phyloP scores from a whole-genome alignment of 768 basidiomycete species.

The Mycena polygramma region DNA sequence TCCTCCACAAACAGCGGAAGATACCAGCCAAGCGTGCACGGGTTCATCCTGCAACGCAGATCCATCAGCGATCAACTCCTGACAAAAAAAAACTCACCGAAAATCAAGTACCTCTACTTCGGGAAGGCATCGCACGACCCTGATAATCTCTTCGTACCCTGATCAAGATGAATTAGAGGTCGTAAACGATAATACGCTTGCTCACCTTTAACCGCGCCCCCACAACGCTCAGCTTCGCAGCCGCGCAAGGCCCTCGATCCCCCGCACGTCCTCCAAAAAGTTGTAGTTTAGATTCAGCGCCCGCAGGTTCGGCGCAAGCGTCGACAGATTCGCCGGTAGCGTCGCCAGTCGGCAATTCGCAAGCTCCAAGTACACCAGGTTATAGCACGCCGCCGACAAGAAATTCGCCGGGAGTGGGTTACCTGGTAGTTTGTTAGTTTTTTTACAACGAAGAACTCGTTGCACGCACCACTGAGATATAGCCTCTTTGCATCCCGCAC shows the following conservation, averaged over 20 bases:
- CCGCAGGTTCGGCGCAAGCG: slow-evolving; percentile 85
- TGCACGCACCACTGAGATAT: slow-evolving; percentile 89
- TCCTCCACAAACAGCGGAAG: slow-evolving; percentile 82
- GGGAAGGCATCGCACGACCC: slow-evolving; percentile 75
- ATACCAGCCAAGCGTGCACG: slow-evolving; percentile 96
- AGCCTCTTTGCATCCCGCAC: slow-evolving; percentile 93
- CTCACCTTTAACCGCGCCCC: slow-evolving; percentile 77
- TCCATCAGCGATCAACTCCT: slow-evolving; percentile 12
- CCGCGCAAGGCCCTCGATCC: slow-evolving; percentile 78
- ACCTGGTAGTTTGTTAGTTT: slow-evolving; percentile 59
- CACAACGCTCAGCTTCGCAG: slow-evolving; percentile 90
- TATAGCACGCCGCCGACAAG: slow-evolving; percentile 83
- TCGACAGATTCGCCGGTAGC: slow-evolving; percentile 78
- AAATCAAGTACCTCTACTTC: slow-evolving; percentile 93
- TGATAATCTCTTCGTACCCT: slow-evolving; percentile 80
- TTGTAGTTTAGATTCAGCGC: slow-evolving; percentile 98
- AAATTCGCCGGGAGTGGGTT: slow-evolving; percentile 76
- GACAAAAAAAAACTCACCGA: slow-evolving; percentile 62
- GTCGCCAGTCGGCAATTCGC: slow-evolving; percentile 85
- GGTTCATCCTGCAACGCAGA: slow-evolving; percentile 80
- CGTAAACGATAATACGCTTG: background rate
- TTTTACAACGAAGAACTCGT: slow-evolving; percentile 32
- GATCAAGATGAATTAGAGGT: background rate
- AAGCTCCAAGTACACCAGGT: slow-evolving; percentile 92
- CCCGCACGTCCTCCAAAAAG: slow-evolving; percentile 82